Evolutionary conservation across 345 rosid genomes (phyloP), one percentile per base, ranked within the genome.

Genomic region (Hevea brasiliensis): DNA sequence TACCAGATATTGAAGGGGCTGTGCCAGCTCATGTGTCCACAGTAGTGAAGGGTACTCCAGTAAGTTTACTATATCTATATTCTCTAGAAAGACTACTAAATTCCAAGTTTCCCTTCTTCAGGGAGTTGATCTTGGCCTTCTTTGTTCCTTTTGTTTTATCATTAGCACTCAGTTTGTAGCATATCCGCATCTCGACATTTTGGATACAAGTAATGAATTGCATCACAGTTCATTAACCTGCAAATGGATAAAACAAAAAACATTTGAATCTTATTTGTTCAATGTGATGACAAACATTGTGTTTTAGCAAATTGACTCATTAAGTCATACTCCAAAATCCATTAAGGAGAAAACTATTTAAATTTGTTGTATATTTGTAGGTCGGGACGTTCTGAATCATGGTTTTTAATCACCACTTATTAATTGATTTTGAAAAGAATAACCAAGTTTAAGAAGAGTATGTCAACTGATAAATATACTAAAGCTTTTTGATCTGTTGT

Each of bases 31-130:
- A 95, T 75, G 87, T 90, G 47, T 92, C 94, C 56, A 95, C 99
- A 3, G 94, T 87, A 72, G 98, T 95, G 8, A 92, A 92, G 78
- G 98, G 99, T 41, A 95, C 99, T 41, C 98, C 97, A 6, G 97
- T 92, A 83, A 81, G 86, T 79, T 58, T 75, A 10, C 8, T 41
- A 47, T 23, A 37, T 65, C 42, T 41, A 59, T 23, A 26, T 17
- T 70, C 21, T 47, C 53, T 44, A 40, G 3, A 17, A 20, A 61
- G 29, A 50, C 35, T 18, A n/a, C 10, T 15, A 51, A 32, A 56
- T 61, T 37, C 11, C 15, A 62, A 18, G 7, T 54, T n/a, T 50
- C 8, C 57, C 29, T 37, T 18, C 7, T 24, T 13, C 14, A 14
- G 17, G 51, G 32, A 35, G 44, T 29, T 59, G 7, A 57, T 44